phyloP scores from a whole-genome alignment of 352 stramenopile genomes.

The Pythium dissimile region DNA sequence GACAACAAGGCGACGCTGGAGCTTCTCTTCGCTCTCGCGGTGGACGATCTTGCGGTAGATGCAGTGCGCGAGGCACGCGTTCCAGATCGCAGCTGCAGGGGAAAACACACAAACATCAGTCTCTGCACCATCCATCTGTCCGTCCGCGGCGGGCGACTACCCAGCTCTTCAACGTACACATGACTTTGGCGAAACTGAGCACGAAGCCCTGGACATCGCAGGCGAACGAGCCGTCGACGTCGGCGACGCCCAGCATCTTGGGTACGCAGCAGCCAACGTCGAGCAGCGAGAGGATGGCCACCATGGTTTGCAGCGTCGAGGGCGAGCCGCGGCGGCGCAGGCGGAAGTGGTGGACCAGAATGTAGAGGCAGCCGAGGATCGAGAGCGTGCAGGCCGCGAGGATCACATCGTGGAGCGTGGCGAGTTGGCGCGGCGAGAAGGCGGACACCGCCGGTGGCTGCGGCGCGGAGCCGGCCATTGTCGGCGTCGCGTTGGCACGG shows the following conservation, averaged over 20 bases:
- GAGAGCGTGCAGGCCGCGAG: constrained; percentile 12
- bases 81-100: constrained; percentile 53
- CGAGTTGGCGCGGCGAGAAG: constrained; percentile 18
- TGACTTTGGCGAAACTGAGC: constrained; percentile 47
- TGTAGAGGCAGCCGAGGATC: constrained; percentile 23
- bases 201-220: constrained; percentile 58
- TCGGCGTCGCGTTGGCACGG: no score
- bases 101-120: no score
- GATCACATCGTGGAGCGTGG: constrained; percentile 21
- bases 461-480: neutral
- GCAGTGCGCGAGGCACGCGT: constrained; percentile 64
- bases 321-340: constrained; percentile 22
- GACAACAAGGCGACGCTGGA: constrained; percentile 55
- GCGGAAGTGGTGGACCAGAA: constrained; percentile 21
- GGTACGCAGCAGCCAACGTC: constrained; percentile 47
- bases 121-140: no score
- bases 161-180: constrained; percentile 33
- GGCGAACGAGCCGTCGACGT: constrained; percentile 11
- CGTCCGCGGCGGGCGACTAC: no score
- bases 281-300: constrained; percentile 63
- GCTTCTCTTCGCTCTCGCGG: constrained; percentile 56
- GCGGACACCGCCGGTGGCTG: neutral
- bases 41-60: constrained; percentile 69
- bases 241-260: constrained; percentile 44
- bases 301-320: constrained; percentile 67